phyloP scores from a whole-genome alignment of 768 basidiomycete species.

The Podaxis sp. region DNA sequence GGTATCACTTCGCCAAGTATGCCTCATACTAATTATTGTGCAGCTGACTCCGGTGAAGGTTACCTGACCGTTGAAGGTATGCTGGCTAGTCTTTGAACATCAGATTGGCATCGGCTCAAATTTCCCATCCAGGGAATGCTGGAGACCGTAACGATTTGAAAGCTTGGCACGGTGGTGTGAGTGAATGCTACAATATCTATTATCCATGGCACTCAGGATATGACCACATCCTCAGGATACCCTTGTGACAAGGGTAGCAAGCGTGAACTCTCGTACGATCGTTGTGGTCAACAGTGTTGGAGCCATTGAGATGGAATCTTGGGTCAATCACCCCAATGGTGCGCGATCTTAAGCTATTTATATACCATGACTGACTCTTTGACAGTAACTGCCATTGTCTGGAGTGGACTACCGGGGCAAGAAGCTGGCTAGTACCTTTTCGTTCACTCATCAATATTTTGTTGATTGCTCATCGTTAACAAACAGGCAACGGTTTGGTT shows the following conservation, averaged over 20 bases:
- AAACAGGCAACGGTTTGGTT: conserved; percentile 52
- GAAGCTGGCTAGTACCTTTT: conserved; percentile 47
- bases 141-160: conserved; percentile 54
- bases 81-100: neutral
- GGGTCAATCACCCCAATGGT: conserved; percentile 58
- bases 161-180: conserved; percentile 51
- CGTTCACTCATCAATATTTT: neutral
- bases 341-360: conserved; percentile 3
- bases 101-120: neutral
- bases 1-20: neutral
- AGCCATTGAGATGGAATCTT: conserved; percentile 54
- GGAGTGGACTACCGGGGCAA: conserved; percentile 60
- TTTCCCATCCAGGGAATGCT: conserved; percentile 36
- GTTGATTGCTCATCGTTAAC: conserved; percentile 11
- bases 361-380: neutral
- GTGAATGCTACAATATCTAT: neutral
- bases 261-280: conserved; percentile 56
- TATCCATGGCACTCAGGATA: neutral
- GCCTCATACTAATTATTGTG: neutral
- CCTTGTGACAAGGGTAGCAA: conserved; percentile 50
- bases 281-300: conserved; percentile 71
- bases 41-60: conserved; percentile 44
- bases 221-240: conserved; percentile 32
- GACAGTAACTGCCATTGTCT: conserved; percentile 27
- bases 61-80: conserved; percentile 45